Percentiles rank a stretch among this genome's conserved stretches.
Evolutionary conservation across 73 alveolate species (phyloP).

Genomic region (Uronychia binucleata): DNA sequence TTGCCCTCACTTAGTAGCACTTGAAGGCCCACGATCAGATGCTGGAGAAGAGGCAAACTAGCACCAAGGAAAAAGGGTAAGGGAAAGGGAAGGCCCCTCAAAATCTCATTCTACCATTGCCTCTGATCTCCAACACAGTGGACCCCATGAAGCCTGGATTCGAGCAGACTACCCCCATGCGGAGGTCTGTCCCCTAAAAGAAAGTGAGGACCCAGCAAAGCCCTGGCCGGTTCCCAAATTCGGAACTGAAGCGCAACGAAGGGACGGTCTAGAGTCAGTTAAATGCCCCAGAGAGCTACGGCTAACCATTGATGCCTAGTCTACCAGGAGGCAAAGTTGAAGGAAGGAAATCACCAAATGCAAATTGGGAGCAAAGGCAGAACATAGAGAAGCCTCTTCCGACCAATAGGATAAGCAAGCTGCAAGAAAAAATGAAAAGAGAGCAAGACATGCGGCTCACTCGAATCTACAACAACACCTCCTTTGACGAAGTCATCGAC

Average conservation of each 20-base stretch:
- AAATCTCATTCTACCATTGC: neutral
- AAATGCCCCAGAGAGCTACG: too few relatives aligned
- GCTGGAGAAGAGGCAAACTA: too few relatives aligned
- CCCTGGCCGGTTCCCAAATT: neutral
- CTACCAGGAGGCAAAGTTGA: too few relatives aligned
- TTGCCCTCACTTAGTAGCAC: neutral
- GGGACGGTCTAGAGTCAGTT: too few relatives aligned
- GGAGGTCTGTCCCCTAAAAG: neutral
- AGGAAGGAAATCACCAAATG: too few relatives aligned
- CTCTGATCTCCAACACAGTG: neutral
- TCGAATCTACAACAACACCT: neutral
- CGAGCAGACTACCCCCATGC: neutral
- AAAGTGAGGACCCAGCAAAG: neutral
- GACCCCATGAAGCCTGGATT: neutral
- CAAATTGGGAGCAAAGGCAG: too few relatives aligned
- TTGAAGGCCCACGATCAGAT: neutral
- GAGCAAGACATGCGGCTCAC: neutral
- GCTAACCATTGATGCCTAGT: too few relatives aligned
- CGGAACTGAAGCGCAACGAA: neutral
- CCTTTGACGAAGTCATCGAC: neutral
- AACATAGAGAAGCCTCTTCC: neutral
- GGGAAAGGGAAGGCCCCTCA: neutral
- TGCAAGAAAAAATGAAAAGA: neutral
- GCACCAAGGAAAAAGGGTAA: neutral
- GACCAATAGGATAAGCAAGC: neutral